phyloP scores from a whole-genome alignment of 2,329 filamentous ascomycete species.

The Nectriaceae sp. region DNA sequence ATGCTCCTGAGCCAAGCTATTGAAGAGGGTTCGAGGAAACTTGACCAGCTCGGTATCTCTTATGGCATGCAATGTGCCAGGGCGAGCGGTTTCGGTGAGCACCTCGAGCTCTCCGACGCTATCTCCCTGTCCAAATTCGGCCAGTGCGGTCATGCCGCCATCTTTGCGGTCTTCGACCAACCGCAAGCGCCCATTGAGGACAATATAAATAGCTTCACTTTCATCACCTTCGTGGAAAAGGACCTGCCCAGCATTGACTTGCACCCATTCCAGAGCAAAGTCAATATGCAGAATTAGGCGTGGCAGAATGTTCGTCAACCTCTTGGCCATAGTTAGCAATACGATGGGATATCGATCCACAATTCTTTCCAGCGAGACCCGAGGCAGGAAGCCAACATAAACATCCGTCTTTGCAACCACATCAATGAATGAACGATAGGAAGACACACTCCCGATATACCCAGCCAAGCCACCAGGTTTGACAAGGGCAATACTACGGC shows the following conservation, averaged over 20 bases:
- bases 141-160: constrained; percentile 81
- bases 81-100: constrained; percentile 88
- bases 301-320: constrained; percentile 85
- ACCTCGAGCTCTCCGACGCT: constrained; percentile 97
- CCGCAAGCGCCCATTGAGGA: constrained; percentile 88
- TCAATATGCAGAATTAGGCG: constrained; percentile 93
- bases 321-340: constrained; percentile 92
- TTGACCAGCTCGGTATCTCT: constrained; percentile 95
- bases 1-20: constrained; percentile 95
- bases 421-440: constrained; percentile 93
- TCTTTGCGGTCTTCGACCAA: constrained; percentile 80
- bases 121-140: constrained; percentile 95
- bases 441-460: constrained; percentile 92
- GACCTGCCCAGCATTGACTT: constrained; percentile 92
- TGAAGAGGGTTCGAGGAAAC: constrained; percentile 93
- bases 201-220: constrained; percentile 97
- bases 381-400: constrained; percentile 92
- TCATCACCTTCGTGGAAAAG: constrained; percentile 94
- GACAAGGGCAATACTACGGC: constrained; percentile 81
- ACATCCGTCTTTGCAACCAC: constrained; percentile 98
- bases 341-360: constrained; percentile 92
- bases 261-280: constrained; percentile 97
- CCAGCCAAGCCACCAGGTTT: constrained; percentile 94
- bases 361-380: constrained; percentile 83
- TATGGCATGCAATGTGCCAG: constrained; percentile 91